These are phyloP conservation scores for Aurinia saxatilis DNA, from an alignment of 345 rosid genomes.

Conservation along the genomic window DNA sequence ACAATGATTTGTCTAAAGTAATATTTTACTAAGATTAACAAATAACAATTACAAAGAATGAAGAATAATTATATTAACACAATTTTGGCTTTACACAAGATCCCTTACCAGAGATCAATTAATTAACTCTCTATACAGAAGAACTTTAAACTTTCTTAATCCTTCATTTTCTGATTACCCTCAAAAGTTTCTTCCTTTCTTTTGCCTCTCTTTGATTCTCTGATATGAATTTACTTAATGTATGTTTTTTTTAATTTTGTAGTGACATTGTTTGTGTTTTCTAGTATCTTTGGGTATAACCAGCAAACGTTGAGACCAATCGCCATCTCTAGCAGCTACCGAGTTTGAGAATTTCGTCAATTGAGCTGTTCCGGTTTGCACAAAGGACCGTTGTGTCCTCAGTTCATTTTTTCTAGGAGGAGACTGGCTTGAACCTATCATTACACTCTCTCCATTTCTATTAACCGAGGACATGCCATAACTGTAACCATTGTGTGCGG, in stretches of 20 bases:
- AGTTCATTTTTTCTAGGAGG: conserved; percentile 31
- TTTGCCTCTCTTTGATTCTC: not conserved
- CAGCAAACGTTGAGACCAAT: conserved; percentile 46
- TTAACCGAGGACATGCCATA: conserved; percentile 27
- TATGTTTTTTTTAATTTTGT: too few relatives aligned
- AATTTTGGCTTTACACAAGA: conserved; percentile 15
- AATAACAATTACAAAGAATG: not conserved
- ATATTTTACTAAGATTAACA: not conserved
- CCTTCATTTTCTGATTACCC: too few relatives aligned
- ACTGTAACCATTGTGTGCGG: conserved; percentile 22
- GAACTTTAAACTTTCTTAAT: too few relatives aligned
- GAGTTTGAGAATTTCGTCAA: conserved; percentile 75
- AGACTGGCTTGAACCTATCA: conserved; percentile 19
- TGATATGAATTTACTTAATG: too few relatives aligned
- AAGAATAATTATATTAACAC: conserved; percentile 1
- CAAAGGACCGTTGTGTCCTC: conserved; percentile 46
- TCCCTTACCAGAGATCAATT: too few relatives aligned
- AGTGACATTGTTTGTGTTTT: conserved; percentile 30
- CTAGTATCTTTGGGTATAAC: conserved; percentile 28
- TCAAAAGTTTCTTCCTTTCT: too few relatives aligned
- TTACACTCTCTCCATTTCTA: conserved; percentile 28
- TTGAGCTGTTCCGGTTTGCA: conserved; percentile 38
- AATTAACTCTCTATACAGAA: too few relatives aligned
- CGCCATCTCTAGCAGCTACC: conserved; percentile 64
- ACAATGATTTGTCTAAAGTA: not conserved